phyloP scores from a whole-genome alignment of 2,329 filamentous ascomycete genomes.

The Fusarium mexicanum region DNA sequence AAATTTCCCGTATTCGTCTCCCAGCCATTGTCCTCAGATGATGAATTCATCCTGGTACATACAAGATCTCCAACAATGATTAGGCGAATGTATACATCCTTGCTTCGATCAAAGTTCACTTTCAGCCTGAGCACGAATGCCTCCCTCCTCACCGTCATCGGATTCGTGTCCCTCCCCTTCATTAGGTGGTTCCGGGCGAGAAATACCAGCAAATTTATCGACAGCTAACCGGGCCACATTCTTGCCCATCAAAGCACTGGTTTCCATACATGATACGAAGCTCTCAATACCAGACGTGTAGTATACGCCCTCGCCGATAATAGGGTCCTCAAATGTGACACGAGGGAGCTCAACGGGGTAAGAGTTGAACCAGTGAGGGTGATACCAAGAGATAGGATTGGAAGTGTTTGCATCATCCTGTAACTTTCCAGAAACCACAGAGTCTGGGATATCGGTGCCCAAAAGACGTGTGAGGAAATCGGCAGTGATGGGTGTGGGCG shows the following conservation, averaged over 20 bases:
- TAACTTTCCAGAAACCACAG: constrained; percentile 45
- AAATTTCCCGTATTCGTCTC: background rate
- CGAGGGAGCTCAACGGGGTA: constrained; percentile 89
- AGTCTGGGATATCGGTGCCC: constrained; percentile 57
- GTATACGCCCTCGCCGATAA: constrained; percentile 73
- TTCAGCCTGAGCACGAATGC: constrained; percentile 17
- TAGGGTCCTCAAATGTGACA: constrained; percentile 84
- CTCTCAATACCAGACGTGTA: constrained; percentile 84
- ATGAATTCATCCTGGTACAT: background rate
- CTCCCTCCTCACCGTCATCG: constrained; percentile 2
- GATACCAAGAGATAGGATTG: constrained; percentile 76
- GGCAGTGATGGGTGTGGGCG: constrained; percentile 61
- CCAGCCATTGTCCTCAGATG: background rate
- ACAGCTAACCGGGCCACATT: constrained; percentile 80
- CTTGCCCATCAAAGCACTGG: constrained; percentile 88
- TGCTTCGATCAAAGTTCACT: constrained; percentile 22
- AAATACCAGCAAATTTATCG: constrained; percentile 60
- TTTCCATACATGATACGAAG: constrained; percentile 98
- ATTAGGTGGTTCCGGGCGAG: constrained; percentile 8
- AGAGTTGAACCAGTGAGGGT: constrained; percentile 80
- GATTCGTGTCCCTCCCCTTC: background rate
- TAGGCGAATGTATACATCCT: background rate
- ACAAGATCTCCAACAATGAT: background rate
- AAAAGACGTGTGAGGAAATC: constrained; percentile 64
- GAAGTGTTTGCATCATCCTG: constrained; percentile 50